Evolutionary conservation across 1,284 basidiomycete species (phyloP), one percentile per base, ranked within the genome.

Genomic region (Thelephora terrestris): DNA sequence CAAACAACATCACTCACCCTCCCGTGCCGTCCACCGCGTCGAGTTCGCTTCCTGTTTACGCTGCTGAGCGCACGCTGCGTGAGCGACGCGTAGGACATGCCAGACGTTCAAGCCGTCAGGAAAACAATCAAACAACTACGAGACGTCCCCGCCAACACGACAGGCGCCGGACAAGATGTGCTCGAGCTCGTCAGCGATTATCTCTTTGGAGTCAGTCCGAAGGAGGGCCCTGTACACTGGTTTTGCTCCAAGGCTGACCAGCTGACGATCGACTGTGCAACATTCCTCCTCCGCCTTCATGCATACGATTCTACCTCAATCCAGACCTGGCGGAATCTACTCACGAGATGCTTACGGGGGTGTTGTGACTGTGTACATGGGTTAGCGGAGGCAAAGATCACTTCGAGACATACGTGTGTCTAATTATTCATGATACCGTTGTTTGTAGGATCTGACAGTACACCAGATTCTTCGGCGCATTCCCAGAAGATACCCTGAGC

Each of bases 201-300:
- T 61, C 69, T 91, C 14, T 73, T 83, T 64, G 64, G 71, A 4
- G 59, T 67, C 43, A 59, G 61, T 43, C 55, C 61, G 32, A 57
- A 60, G 12, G 68, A 73, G 54, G 70, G 70, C 25, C 55, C 57
- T 37, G 52, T 73, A 42, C 86, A 90, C 56, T 89, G 86, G 85
- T 88, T 84, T 58, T 90, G 86, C 59, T 60, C 65, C 38, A 68
- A 69, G 36, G 82, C 81, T 2, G 65, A 74, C 45, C 57, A 67
- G 17, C 64, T 75, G 35, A 75, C 75, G 0, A 60, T 71, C 5
- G 79, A 75, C 47, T 77, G 81, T 1, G 87, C 91, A 0, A 81
- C 78, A 0, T 94, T 90, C 66, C 73, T 90, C 44, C 69, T 92
- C 46, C 77, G 88, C 52, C 64, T 93, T 40, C 84, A 86, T 58